A percentile compares a stretch with the other conserved stretches of the same genome.
These are phyloP conservation scores for Panellus pusillus DNA, from an alignment of 768 basidiomycete genomes.

Conservation along the genomic window DNA sequence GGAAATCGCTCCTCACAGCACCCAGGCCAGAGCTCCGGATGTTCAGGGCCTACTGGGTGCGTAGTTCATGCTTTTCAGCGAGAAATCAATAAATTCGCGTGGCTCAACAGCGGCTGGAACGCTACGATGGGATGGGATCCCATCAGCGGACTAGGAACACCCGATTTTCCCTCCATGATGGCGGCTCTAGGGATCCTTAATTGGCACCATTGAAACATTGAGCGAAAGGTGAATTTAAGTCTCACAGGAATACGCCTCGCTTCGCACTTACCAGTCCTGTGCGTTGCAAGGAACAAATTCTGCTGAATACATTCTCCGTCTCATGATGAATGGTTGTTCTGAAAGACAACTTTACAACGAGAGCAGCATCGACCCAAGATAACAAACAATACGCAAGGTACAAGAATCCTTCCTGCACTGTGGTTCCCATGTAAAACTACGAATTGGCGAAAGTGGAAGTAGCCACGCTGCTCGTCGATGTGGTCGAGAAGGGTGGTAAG, in stretches of 20 bases:
- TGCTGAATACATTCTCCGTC: too few relatives aligned
- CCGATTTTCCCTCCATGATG: conserved; percentile 7
- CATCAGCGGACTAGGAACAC: conserved; percentile 8
- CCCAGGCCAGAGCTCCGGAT: conserved; percentile 8
- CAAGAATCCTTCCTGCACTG: neutral
- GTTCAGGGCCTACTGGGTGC: conserved; percentile 3
- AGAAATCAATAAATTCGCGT: neutral
- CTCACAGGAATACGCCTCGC: too few relatives aligned
- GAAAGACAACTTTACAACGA: neutral
- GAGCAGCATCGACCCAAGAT: conserved; percentile 1
- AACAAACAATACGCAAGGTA: conserved; percentile 1
- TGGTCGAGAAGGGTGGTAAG: neutral
- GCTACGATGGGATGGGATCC: conserved; percentile 5
- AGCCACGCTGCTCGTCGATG: neutral
- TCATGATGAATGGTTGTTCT: too few relatives aligned
- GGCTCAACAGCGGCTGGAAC: conserved; percentile 1
- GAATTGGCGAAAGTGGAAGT: neutral
- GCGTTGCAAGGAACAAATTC: too few relatives aligned
- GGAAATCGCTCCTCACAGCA: neutral
- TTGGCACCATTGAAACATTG: conserved; percentile 1
- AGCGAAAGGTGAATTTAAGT: too few relatives aligned
- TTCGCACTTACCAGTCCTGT: too few relatives aligned
- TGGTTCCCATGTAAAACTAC: neutral
- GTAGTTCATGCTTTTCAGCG: neutral
- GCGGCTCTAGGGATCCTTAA: conserved; percentile 8